Base-by-base conservation (phyloP, 1,284 basidiomycete genomes). In the Gomphus bonarii region DNA sequence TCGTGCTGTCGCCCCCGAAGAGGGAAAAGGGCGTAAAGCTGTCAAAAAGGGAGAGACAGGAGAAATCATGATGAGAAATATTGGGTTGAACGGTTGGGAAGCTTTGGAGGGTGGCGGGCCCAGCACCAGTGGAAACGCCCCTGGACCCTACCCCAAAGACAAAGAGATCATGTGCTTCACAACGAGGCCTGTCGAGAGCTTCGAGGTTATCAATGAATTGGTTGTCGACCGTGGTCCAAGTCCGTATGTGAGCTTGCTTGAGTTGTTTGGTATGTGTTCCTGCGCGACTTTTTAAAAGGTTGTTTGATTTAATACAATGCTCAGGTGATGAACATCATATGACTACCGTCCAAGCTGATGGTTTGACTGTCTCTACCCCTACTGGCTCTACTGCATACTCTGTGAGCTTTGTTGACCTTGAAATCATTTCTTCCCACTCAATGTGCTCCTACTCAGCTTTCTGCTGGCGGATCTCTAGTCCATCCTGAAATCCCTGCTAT, bases 381-480 rank as follows among this genome's bases (percentile, higher is more conserved):
- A 99, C 95, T 0, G 95, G 95, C 9, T 98, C 95, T 0, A 99
- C 97, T 2, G 97, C 97, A 3, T 99, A 99, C 71, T 97, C 94
- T 12, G 89, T 91, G 63, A 55, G 85, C 33, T 75, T 43, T 18
- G 31, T 43, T 18, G 31, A 31, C 1, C 33, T 36, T 9, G 12
- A 3, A 18, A 16, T 40, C 16, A 2, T n/a, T n/a, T 14, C 40
- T 16, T 25, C 50, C 22, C 53, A 5, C 11, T 35, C 22, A 22
- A 28, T 38, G 28, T 12, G 43, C n/a, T 52, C 50, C 46, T 40
- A 35, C 46, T 36, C 65, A 93, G 82, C 77, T 99, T 31, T 99
- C 97, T 20, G 97, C 97, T 2, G 97, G 97, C 51, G 97, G 97
- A 33, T 98, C 95, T 1, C 82, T 99, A 43, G 95, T 95, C 8